These are phyloP conservation scores for Luzula sylvatica DNA, from an alignment of 176 grass and related monocot genomes.

Conservation along the genomic window DNA sequence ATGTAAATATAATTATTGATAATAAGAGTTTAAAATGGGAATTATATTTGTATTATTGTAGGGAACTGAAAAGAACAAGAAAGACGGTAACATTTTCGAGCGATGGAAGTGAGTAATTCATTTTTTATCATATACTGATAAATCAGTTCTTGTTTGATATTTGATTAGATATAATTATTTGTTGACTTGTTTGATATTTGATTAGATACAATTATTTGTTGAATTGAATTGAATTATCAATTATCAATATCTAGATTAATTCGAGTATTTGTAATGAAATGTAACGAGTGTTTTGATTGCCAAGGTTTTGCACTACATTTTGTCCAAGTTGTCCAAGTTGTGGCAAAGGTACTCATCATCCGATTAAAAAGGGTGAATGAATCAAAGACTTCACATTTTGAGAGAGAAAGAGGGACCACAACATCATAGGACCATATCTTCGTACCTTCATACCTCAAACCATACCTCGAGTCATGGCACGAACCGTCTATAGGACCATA, in stretches of 20 bases:
- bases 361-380: conserved; percentile 72
- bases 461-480: too few species aligned
- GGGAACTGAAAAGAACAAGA: conserved; percentile 94
- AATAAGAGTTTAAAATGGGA: neutral
- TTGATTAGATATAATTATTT: neutral
- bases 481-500: too few species aligned
- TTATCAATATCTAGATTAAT: neutral
- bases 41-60: conserved; percentile 6
- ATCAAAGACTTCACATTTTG: too few species aligned
- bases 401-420: too few species aligned
- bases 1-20: neutral
- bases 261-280: too few species aligned
- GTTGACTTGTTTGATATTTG: neutral
- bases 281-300: conserved; percentile 73
- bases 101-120: conserved; percentile 72
- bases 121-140: neutral
- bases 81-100: conserved; percentile 95
- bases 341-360: conserved; percentile 62
- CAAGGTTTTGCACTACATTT: conserved; percentile 78
- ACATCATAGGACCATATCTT: too few species aligned
- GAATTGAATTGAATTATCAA: neutral
- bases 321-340: conserved; percentile 81
- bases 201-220: neutral
- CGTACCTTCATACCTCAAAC: too few species aligned
- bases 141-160: neutral